phyloP scores from a whole-genome alignment of 2,329 filamentous ascomycete genomes.

The Sarocladium strictum region DNA sequence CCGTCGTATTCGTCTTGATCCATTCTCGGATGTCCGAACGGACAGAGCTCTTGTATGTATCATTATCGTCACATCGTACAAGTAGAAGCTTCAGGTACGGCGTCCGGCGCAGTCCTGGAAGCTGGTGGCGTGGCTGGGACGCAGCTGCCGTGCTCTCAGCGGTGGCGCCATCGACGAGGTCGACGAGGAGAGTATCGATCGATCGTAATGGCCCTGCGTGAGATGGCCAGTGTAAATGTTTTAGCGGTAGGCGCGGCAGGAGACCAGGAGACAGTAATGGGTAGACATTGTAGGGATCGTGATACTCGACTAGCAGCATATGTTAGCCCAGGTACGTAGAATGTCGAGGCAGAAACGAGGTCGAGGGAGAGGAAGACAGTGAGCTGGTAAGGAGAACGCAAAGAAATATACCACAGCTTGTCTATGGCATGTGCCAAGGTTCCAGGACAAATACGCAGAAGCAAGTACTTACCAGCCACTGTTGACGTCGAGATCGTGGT shows the following conservation, averaged over 20 bases:
- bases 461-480: background rate
- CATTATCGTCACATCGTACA: conserved; percentile 90
- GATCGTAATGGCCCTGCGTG: conserved; percentile 85
- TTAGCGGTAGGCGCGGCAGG: conserved; percentile 72
- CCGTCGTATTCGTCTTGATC: conserved; percentile 71
- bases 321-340: too few species aligned
- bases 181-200: conserved; percentile 87
- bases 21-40: conserved; percentile 81
- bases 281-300: conserved; percentile 86
- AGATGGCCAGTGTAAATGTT: conserved; percentile 95
- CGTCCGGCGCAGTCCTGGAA: conserved; percentile 85
- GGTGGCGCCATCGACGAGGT: conserved; percentile 61
- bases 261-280: conserved; percentile 74
- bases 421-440: too few species aligned
- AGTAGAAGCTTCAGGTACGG: conserved; percentile 90
- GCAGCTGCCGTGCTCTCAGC: conserved; percentile 30
- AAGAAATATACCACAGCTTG: too few species aligned
- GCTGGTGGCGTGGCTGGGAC: conserved; percentile 73
- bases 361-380: background rate
- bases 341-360: too few species aligned
- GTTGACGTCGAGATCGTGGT: background rate
- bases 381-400: too few species aligned
- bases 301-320: conserved; percentile 72
- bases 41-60: conserved; percentile 78
- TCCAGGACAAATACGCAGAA: background rate